Base-by-base conservation (phyloP, 1,139 yeast genomes). In the Lodderomyces beijingensis region DNA sequence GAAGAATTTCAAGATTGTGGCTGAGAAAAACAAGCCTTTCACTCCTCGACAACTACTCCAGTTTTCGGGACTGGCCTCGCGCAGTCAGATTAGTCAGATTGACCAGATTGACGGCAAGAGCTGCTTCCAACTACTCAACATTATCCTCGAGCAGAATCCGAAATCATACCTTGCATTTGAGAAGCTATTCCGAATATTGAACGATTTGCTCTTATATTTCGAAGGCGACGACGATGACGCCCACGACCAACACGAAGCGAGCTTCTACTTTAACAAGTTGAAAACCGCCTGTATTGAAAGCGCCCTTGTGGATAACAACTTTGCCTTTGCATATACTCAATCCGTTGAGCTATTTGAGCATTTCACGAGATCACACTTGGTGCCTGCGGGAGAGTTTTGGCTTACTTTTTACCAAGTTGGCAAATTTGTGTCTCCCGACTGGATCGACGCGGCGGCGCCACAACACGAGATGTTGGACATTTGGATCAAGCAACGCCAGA, bases 401-500 rank as follows among this genome's bases (percentile, higher is more conserved):
- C 59, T 72, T 28, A 70, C 80, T 1, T 70, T 79, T 36, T 78
- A 76, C 45, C 86, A 79, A 47, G 74, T 79, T 5, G 79, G 81
- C 2, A 73, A 73, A 44, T 76, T 52, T 43, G 54, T 68, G 9
- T 65, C 77, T 3, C 76, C 78, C 1, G 55, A 54, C 4, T 73
- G 78, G 78, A 60, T 57, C 33, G 53, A 45, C 22, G 46, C 46
- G 25, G 33, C 23, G 14, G 5, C 13, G n/a, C 23, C 24, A 12
- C 4, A 18, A 7, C n/a, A n/a, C n/a, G 21, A 25, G 5, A 9
- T 11, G 6, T 38, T 57, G 32, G 47, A 51, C 10, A 39, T 56
- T 35, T 35, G 53, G 54, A 19, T 48, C 9, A 56, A 64, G 30
- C 85, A 80, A 47, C 48, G 79, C 39, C 65, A 64, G 12, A 49